Conservation (phyloP, 345 rosid genomes). For the Boechera divaricarpa region DNA sequence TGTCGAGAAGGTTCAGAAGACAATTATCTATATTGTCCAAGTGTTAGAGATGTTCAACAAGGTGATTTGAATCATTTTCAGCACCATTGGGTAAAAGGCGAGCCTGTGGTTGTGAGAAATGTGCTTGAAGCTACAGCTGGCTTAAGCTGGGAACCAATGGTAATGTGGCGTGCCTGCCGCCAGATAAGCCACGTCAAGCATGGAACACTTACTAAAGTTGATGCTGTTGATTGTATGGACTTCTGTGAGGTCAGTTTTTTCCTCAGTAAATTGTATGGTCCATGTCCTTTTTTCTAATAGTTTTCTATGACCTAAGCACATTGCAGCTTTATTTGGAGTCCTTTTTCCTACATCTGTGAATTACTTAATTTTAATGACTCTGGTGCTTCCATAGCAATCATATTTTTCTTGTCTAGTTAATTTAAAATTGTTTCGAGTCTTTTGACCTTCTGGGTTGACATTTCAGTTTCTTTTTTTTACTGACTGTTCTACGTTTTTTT, state of each 20-base stretch:
- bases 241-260: conserved; percentile 49
- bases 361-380: background rate
- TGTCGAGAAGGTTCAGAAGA: conserved; percentile 56
- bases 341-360: background rate
- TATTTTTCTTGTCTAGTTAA: background rate
- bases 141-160: conserved; percentile 88
- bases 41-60: conserved; percentile 46
- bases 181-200: conserved; percentile 50
- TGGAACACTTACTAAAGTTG: conserved; percentile 49
- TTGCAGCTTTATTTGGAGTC: background rate
- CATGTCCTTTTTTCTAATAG: background rate
- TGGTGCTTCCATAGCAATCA: background rate
- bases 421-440: background rate
- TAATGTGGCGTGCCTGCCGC: conserved; percentile 79
- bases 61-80: conserved; percentile 69
- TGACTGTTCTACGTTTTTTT: background rate
- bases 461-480: background rate
- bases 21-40: conserved; percentile 71
- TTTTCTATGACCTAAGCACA: background rate
- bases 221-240: conserved; percentile 69
- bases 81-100: conserved; percentile 76
- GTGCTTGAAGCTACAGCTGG: conserved; percentile 65
- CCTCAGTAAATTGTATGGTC: background rate
- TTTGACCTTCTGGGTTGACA: background rate
- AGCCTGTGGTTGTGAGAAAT: conserved; percentile 70